Evolutionary conservation across 2,329 filamentous ascomycete species (phyloP).

Genomic region (Lachnellula cervina): DNA sequence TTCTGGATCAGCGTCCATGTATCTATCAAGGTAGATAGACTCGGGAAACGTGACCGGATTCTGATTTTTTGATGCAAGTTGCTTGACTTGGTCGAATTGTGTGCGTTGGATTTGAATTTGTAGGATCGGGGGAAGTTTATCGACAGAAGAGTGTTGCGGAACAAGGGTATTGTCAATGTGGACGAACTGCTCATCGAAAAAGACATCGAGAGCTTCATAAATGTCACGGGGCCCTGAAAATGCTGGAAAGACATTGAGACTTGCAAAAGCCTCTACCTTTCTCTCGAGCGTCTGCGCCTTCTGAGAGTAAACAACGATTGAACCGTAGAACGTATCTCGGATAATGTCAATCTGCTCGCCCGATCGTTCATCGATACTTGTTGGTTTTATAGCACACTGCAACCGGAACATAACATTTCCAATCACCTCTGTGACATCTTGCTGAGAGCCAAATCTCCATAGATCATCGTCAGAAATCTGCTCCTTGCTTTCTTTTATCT

Average conservation of each 20-base stretch:
- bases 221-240: slow-evolving; percentile 54
- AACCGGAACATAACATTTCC: slow-evolving; percentile 86
- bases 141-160: slow-evolving; percentile 66
- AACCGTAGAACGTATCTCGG: slow-evolving; percentile 64
- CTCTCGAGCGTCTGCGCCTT: slow-evolving; percentile 43
- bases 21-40: slow-evolving; percentile 80
- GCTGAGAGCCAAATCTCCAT: slow-evolving; percentile 51
- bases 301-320: slow-evolving; percentile 55
- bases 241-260: slow-evolving; percentile 56
- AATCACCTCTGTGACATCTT: slow-evolving; percentile 95
- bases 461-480: slow-evolving; percentile 28
- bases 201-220: slow-evolving; percentile 78
- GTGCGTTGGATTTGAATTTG: slow-evolving; percentile 87
- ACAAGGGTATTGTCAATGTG: slow-evolving; percentile 57
- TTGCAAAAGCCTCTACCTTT: slow-evolving; percentile 40
- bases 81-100: slow-evolving; percentile 60
- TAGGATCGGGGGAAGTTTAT: slow-evolving; percentile 73
- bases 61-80: slow-evolving; percentile 64
- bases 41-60: slow-evolving; percentile 76
- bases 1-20: slow-evolving; percentile 61
- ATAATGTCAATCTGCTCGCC: slow-evolving; percentile 79
- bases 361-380: slow-evolving; percentile 54
- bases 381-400: slow-evolving; percentile 78
- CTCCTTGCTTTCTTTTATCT: slow-evolving; percentile 25
- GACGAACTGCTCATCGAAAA: slow-evolving; percentile 76